Conservation (phyloP, 345 rosid genomes). For the Eucalyptus cloeziana region DNA sequence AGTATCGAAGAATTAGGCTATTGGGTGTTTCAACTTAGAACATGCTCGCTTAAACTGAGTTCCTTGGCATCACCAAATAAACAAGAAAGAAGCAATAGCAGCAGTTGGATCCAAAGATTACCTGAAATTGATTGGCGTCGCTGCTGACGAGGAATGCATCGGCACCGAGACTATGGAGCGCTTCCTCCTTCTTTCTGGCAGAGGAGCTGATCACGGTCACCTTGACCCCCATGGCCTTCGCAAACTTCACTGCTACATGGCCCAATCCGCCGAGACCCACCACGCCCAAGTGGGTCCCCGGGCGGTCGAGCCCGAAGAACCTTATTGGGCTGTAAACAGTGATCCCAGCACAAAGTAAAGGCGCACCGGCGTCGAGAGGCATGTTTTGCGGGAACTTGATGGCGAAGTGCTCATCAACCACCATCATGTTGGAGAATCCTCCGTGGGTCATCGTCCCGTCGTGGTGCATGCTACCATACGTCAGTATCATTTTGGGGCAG, state of each 20-base stretch:
- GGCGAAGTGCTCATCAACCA: constrained; percentile 31
- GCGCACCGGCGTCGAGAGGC: constrained; percentile 43
- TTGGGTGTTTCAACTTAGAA: neutral
- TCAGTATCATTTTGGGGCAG: constrained; percentile 24
- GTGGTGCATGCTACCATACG: neutral
- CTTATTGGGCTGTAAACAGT: constrained; percentile 59
- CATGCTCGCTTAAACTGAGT: neutral
- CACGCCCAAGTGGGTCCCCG: constrained; percentile 43
- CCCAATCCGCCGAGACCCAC: constrained; percentile 68
- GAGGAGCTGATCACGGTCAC: constrained; percentile 66
- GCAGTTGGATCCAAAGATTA: neutral
- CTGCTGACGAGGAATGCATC: constrained; percentile 38
- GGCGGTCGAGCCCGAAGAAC: constrained; percentile 33
- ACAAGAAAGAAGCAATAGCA: neutral
- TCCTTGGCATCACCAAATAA: neutral
- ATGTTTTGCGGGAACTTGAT: constrained; percentile 32
- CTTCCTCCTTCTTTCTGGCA: constrained; percentile 34
- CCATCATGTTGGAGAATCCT: constrained; percentile 50
- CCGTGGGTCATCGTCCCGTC: constrained; percentile 42
- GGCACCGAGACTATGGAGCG: constrained; percentile 31
- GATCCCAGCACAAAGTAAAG: constrained; percentile 65
- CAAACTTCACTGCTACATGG: constrained; percentile 49
- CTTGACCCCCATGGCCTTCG: constrained; percentile 46
- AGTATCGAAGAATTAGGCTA: neutral
- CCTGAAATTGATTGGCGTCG: constrained; percentile 33